A percentile compares a stretch with the other conserved stretches of the same genome.
Evolutionary conservation across 75 land plant species (phyloP).

Genomic region (Picea glauca): DNA sequence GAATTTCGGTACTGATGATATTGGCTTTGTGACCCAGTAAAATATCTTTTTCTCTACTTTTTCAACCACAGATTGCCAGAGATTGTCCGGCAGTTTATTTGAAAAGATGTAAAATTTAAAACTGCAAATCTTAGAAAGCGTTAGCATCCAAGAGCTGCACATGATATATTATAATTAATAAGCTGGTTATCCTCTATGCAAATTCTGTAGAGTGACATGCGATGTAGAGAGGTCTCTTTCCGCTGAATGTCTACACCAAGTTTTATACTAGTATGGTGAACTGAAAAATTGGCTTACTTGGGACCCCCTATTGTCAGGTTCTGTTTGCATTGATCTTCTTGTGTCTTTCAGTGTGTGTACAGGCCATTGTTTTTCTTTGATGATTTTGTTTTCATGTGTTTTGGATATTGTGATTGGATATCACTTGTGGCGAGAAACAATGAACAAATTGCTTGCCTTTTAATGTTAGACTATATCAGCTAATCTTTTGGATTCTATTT

Average conservation of each 20-base stretch:
- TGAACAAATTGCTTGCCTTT: too few relatives aligned
- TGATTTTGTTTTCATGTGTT: neutral
- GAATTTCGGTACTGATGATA: too few relatives aligned
- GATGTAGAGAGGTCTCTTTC: neutral
- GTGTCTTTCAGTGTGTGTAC: neutral
- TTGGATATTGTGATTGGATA: too few relatives aligned
- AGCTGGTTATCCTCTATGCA: too few relatives aligned
- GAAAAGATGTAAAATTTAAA: neutral
- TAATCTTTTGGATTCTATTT: neutral
- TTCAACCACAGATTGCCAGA: too few relatives aligned
- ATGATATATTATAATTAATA: too few relatives aligned
- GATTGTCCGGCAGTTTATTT: neutral
- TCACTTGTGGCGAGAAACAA: too few relatives aligned
- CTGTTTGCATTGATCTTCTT: neutral
- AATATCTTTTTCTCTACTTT: too few relatives aligned
- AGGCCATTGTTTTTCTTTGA: too few relatives aligned
- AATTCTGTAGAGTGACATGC: too few relatives aligned
- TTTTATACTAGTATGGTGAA: neutral
- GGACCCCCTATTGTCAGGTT: neutral
- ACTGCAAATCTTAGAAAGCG: neutral
- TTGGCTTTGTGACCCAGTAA: too few relatives aligned
- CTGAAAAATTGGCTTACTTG: neutral
- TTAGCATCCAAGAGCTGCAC: too few relatives aligned
- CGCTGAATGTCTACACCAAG: neutral
- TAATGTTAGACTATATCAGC: neutral